Evolutionary conservation across 2,329 filamentous ascomycete species (phyloP).

Genomic region (Trichoderma aggressivum): DNA sequence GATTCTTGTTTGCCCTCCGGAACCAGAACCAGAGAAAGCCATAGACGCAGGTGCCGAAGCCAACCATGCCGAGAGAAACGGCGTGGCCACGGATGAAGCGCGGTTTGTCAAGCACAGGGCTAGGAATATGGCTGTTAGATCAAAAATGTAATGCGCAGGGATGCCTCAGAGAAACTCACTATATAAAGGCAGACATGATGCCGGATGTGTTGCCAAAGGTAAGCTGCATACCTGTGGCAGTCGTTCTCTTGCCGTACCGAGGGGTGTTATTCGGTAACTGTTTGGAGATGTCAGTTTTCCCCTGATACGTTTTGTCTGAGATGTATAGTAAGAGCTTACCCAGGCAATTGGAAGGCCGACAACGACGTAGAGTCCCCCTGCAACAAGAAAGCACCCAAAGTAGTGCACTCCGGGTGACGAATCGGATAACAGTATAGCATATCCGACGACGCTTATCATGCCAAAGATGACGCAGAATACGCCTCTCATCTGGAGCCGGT

Average conservation of each 20-base stretch:
- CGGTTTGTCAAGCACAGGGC: slow-evolving; percentile 47
- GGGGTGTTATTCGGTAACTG: slow-evolving; percentile 63
- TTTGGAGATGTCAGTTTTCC: background rate
- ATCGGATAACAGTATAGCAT: slow-evolving; percentile 63
- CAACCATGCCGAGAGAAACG: slow-evolving; percentile 57
- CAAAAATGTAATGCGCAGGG: background rate
- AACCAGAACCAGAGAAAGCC: slow-evolving; percentile 54
- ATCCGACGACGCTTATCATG: slow-evolving; percentile 62
- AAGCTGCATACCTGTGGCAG: slow-evolving; percentile 67
- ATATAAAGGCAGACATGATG: slow-evolving; percentile 70
- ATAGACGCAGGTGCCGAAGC: slow-evolving; percentile 51
- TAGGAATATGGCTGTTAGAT: slow-evolving; percentile 23
- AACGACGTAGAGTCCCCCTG: slow-evolving; percentile 64
- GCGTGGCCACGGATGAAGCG: slow-evolving; percentile 62
- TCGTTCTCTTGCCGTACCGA: slow-evolving; percentile 72
- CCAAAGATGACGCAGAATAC: slow-evolving; percentile 63
- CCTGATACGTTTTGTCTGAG: no score
- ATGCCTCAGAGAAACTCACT: slow-evolving; percentile 28
- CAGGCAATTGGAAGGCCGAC: slow-evolving; percentile 56
- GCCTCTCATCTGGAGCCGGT: slow-evolving; percentile 63
- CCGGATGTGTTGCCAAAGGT: slow-evolving; percentile 68
- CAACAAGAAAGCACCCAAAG: slow-evolving; percentile 73
- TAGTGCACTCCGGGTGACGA: slow-evolving; percentile 63
- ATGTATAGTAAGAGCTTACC: slow-evolving; percentile 30
- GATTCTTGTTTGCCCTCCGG: slow-evolving; percentile 43